These are phyloP conservation scores for Tolypocladium sp. DNA, from an alignment of 2,329 filamentous ascomycete genomes.

Conservation along the genomic window DNA sequence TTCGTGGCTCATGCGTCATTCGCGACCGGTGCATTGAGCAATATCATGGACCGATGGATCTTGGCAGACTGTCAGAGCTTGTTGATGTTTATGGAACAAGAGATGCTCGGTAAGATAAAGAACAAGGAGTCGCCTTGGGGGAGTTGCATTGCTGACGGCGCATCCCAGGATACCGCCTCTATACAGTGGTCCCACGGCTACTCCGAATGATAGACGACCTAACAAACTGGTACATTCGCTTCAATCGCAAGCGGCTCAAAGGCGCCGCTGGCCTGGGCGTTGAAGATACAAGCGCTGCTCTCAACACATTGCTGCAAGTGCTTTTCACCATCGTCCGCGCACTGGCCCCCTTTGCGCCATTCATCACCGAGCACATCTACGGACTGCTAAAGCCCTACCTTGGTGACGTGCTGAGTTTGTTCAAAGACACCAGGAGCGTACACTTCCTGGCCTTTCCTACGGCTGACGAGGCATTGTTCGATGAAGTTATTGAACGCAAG, in stretches of 20 bases:
- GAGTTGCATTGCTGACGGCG: too few relatives aligned
- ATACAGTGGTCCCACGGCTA: conserved; percentile 83
- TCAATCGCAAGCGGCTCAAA: conserved; percentile 86
- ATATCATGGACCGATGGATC: conserved; percentile 96
- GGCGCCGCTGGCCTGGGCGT: conserved; percentile 63
- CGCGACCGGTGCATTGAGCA: too few relatives aligned
- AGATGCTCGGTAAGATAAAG: conserved; percentile 63
- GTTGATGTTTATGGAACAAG: conserved; percentile 81
- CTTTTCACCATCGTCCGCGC: conserved; percentile 81
- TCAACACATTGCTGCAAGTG: conserved; percentile 91
- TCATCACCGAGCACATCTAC: conserved; percentile 93
- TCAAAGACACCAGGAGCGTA: too few relatives aligned
- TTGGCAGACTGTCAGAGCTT: conserved; percentile 86
- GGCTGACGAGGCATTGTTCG: conserved; percentile 83
- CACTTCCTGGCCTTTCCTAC: conserved; percentile 83
- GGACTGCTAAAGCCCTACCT: not conserved
- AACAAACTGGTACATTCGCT: conserved; percentile 96
- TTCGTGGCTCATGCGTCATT: conserved; percentile 71
- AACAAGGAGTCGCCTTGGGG: not conserved
- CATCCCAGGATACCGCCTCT: conserved; percentile 60
- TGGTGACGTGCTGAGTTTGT: too few relatives aligned
- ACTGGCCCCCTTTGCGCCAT: conserved; percentile 90
- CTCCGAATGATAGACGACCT: conserved; percentile 82
- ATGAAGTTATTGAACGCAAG: conserved; percentile 75
- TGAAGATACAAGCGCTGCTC: conserved; percentile 77